Evolutionary conservation across 176 grass and related monocot species (phyloP).

Genomic region (Hyparrhenia diplandra): DNA sequence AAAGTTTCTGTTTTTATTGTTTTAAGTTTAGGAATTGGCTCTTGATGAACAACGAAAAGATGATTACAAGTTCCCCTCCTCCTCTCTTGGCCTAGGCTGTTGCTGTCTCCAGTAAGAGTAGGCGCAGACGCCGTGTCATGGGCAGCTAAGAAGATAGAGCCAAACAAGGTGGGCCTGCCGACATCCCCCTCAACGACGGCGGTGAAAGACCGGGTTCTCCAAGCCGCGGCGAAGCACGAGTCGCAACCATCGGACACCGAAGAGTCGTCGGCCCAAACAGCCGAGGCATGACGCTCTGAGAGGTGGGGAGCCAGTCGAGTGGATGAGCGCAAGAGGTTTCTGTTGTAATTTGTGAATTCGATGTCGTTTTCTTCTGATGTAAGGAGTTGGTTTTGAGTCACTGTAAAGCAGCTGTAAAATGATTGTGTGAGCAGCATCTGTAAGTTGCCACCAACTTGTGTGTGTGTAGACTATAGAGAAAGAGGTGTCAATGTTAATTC

Average conservation of each 20-base stretch:
- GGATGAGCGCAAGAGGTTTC: not conserved
- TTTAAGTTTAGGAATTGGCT: not conserved
- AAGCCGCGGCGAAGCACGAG: constrained; percentile 89
- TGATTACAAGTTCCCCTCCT: not conserved
- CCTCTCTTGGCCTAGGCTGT: constrained; percentile 34
- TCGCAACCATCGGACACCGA: constrained; percentile 67
- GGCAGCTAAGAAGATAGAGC: constrained; percentile 67
- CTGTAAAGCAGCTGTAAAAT: constrained; percentile 34
- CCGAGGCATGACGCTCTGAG: constrained; percentile 48
- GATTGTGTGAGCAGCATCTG: not conserved
- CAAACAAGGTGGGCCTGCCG: constrained; percentile 72
- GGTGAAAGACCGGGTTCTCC: constrained; percentile 80
- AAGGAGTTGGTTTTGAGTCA: not conserved
- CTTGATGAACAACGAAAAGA: not conserved
- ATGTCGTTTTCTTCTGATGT: constrained; percentile 20
- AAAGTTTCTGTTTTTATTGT: not conserved
- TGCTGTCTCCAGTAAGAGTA: constrained; percentile 59
- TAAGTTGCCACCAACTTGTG: not conserved
- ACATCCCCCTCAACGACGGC: constrained; percentile 89
- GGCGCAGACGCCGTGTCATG: constrained; percentile 62
- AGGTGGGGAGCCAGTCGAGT: not conserved
- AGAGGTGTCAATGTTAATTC: not conserved
- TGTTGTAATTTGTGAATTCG: not conserved
- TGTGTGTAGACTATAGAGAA: not conserved
- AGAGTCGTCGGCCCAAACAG: constrained; percentile 41